Evolutionary conservation across 2,329 filamentous ascomycete genomes (phyloP).

Genomic region (Claviceps spartinae): DNA sequence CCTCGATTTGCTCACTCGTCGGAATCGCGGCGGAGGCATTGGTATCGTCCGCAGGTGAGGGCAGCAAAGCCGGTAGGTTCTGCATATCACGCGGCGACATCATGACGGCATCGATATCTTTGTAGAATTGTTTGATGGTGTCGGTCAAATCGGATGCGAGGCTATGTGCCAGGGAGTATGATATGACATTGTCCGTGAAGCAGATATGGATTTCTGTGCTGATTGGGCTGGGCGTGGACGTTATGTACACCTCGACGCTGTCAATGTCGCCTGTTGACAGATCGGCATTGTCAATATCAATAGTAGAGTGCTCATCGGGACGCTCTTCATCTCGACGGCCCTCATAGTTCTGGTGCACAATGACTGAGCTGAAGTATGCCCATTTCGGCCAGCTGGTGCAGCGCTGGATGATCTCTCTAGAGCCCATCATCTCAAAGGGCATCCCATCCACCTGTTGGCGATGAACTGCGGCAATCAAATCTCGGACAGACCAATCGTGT

Average conservation of each 20-base stretch:
- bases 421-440: conserved; percentile 2
- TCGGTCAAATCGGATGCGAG: not conserved
- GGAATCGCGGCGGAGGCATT: not conserved
- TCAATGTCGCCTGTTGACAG: conserved; percentile 3
- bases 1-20: not conserved
- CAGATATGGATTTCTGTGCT: not conserved
- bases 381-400: conserved; percentile 3
- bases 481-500: not conserved
- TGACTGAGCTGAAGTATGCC: conserved; percentile 1
- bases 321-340: not conserved
- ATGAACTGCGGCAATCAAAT: not conserved
- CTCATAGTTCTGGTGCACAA: conserved; percentile 1
- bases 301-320: not conserved
- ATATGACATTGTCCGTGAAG: conserved; percentile 2
- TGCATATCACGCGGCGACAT: not conserved
- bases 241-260: conserved; percentile 3
- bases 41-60: not conserved
- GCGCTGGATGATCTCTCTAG: not conserved
- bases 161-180: not conserved
- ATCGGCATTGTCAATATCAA: conserved; percentile 2
- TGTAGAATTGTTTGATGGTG: not conserved
- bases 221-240: not conserved
- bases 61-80: not conserved
- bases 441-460: not conserved
- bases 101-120: not conserved